Evolutionary conservation across 768 basidiomycete species (phyloP), one percentile per base, ranked within the genome.

Genomic region (Thelephora aurantiotincta): DNA sequence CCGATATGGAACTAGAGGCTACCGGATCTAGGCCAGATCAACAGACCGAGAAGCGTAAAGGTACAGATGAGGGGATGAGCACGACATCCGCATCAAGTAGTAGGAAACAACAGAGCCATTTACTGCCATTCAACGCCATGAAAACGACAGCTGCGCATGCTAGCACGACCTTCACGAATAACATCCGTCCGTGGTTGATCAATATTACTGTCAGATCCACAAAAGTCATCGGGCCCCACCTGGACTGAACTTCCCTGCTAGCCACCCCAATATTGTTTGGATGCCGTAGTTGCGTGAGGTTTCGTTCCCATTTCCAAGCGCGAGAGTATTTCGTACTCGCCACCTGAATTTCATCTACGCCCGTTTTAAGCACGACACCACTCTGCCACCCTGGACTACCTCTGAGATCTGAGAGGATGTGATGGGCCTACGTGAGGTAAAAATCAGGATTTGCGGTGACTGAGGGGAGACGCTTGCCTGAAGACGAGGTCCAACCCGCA

Each of bases 401-500:
- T 98, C 96, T 14, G 83, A 73, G n/a, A n/a, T n/a, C n/a, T n/a
- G n/a, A n/a, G 42, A 99, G 74, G 46, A 97, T 90, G 54, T 94
- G 86, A 58, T 98, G 93, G 3, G 87, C 93, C 91, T 94, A 48
- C 26, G 30, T 37, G 34, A 42, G 45, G 16, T 33, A 11, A 26
- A 43, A 4, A 42, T 3, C 22, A 23, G 9, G 43, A 12, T 9
- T 35, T 2, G n/a, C 14, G 23, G 16, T 2, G 49, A n/a, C n/a
- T n/a, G n/a, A n/a, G n/a, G n/a, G n/a, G n/a, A n/a, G n/a, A n/a
- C 46, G 86, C 85, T 20, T n/a, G n/a, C n/a, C n/a, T n/a, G 63
- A 98, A 99, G 45, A 99, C 93, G 11, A 99, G 73, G 63, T 99
- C 96, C 41, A 99, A 70, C 63, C 98, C 96, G 65, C 96, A 98